These are phyloP conservation scores for Orbilia javanica DNA, from an alignment of 2,329 filamentous ascomycete genomes.

Conservation along the genomic window DNA sequence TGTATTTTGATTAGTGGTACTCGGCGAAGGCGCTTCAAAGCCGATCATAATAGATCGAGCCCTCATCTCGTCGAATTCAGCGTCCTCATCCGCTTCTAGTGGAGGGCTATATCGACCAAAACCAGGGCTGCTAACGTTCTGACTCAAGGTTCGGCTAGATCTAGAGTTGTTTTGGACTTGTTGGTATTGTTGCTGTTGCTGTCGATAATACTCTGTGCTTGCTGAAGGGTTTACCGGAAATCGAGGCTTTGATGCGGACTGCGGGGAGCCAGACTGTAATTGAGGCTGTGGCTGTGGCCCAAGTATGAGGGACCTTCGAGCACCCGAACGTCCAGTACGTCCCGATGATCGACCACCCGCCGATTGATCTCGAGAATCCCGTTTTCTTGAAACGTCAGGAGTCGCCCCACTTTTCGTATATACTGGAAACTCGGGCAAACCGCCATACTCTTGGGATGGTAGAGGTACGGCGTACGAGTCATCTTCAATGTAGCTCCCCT, in stretches of 20 bases:
- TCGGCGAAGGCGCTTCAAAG: constrained; percentile 44
- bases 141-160: constrained; percentile 30
- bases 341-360: constrained; percentile 27
- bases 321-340: constrained; percentile 40
- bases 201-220: constrained; percentile 43
- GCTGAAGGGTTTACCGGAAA: constrained; percentile 51
- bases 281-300: constrained; percentile 56
- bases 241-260: constrained; percentile 36
- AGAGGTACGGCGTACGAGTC: constrained; percentile 49
- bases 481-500: constrained; percentile 53
- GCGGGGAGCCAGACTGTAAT: constrained; percentile 2
- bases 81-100: constrained; percentile 55
- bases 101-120: constrained; percentile 56
- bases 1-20: constrained; percentile 19
- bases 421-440: constrained; percentile 38
- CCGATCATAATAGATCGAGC: constrained; percentile 54
- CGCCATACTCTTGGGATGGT: constrained; percentile 43
- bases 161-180: constrained; percentile 36
- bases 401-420: constrained; percentile 38
- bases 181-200: constrained; percentile 38
- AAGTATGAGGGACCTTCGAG: constrained; percentile 47
- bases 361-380: constrained; percentile 35
- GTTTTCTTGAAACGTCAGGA: constrained; percentile 56
- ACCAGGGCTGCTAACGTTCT: constrained; percentile 36
- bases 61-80: constrained; percentile 50